Evolutionary conservation across 2,329 filamentous ascomycete genomes (phyloP), one percentile per base, ranked within the genome.

Genomic region (Didymella exigua): DNA sequence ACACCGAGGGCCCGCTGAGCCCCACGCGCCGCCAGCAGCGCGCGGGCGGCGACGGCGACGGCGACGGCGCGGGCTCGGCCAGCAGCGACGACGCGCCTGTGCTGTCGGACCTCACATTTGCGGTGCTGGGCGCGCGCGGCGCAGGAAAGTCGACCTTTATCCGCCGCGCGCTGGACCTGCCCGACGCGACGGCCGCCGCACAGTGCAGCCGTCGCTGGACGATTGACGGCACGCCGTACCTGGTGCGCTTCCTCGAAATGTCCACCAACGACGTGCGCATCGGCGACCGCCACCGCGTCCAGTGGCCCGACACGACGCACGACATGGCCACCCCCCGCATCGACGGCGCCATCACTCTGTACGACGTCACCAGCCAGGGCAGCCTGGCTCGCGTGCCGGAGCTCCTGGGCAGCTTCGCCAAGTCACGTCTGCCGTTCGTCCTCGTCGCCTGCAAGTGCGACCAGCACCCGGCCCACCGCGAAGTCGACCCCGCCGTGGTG

Each of bases 391-490:
- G 89, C 56, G 81, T 96, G 49, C 88, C 90, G 34, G 84, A 89
- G 65, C 86, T 90, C 59, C 80, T 96, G 72, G 86, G 86, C 77
- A 87, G 88, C 36, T 81, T 96, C 46, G 84, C 86, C 54, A 89
- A 88, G 65, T 86, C 89, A 16, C 82, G 83, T 21, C 77, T 96
- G 33, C 91, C 93, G 8, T 89, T 89, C 48, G 83, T 93, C 59
- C 83, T 97, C 36, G 90, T 96, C 46, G 91, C 91, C 50, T 93
- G 88, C 74, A 97, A 97, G 81, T 96, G 91, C 79, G 93, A 97
- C 74, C 84, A 86, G 45, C 86, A 88, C 42, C 84, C 88, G 59
- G 82, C 84, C 54, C 79, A 86, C 55, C 87, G 89, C 68, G 84
- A 91, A 70, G 81, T 96, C 51, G 86, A 93, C 68, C 84, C 88